Base-by-base conservation (phyloP, 441 rosid species). In the Euphorbia celastroides region DNA sequence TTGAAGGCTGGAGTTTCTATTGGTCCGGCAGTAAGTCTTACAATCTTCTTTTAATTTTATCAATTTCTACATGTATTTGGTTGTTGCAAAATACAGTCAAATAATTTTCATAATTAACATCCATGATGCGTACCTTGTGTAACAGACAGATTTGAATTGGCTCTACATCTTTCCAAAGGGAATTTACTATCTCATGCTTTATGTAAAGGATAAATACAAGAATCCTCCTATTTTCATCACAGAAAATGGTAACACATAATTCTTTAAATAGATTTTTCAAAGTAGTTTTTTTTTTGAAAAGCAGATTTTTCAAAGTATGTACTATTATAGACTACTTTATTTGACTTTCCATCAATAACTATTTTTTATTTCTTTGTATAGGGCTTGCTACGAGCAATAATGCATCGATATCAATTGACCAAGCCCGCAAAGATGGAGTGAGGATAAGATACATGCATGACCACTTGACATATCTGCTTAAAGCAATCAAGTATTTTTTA, bases 201-300 rank as follows among this genome's bases (percentile, higher is more conserved):
- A 82, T 51, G 54, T 59, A 4, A 76, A 63, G 72, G 58, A 50
- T 13, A 81, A 77, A 2, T 86, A 84, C 70, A 70, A 74, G 8
- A 70, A 78, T 69, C 83, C 83, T 1, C 51, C 78, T 2, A 74
- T 83, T 31, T 83, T 72, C 66, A 78, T 83, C 5, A 83, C 86
- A 10, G 88, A 85, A 32, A 83, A 85, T 55, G 86, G 90, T 82
- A 68, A 12, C 32, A 13, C 17, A n/a, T n/a, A n/a, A n/a, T n/a
- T n/a, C n/a, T n/a, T n/a, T n/a, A n/a, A n/a, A n/a, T n/a, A n/a
- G n/a, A n/a, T n/a, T n/a, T n/a, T n/a, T n/a, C n/a, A n/a, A n/a
- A n/a, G n/a, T n/a, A n/a, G n/a, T n/a, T n/a, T n/a, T n/a, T n/a
- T n/a, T n/a, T n/a, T n/a, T n/a, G n/a, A n/a, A n/a, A n/a, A n/a